A percentile compares a stretch with the other conserved stretches of the same genome.
Evolutionary conservation across 2,329 filamentous ascomycete genomes (phyloP).

Genomic region (Epichloe gansuensis): DNA sequence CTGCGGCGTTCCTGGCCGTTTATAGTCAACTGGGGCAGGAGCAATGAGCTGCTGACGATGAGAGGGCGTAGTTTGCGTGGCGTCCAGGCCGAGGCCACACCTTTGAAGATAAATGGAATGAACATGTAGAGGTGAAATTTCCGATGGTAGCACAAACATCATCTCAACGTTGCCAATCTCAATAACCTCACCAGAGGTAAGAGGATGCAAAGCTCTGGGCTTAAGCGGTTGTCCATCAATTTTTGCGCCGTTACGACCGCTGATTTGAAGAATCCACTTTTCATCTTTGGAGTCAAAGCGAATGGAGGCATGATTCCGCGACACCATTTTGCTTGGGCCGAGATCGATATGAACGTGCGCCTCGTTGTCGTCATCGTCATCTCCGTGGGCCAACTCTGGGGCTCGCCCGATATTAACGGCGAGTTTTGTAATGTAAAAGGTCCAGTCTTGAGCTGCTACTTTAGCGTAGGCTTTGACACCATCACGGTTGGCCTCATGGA

Average conservation of each 20-base stretch:
- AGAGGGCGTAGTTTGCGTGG: conserved; percentile 16
- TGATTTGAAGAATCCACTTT: conserved; percentile 74
- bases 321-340: conserved; percentile 70
- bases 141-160: conserved; percentile 91
- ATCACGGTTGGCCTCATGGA: conserved; percentile 47
- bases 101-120: conserved; percentile 57
- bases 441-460: conserved; percentile 71
- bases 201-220: conserved; percentile 47
- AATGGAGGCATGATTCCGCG: conserved; percentile 63
- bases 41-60: conserved; percentile 37
- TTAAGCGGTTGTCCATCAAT: conserved; percentile 64
- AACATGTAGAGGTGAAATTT: conserved; percentile 52
- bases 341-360: conserved; percentile 72
- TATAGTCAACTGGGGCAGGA: conserved; percentile 47
- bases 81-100: conserved; percentile 37
- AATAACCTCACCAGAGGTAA: conserved; percentile 80
- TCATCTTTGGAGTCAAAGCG: conserved; percentile 55
- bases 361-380: conserved; percentile 30
- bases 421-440: conserved; percentile 68
- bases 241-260: conserved; percentile 82
- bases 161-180: conserved; percentile 91
- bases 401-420: conserved; percentile 63
- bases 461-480: conserved; percentile 68
- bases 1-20: conserved; percentile 47
- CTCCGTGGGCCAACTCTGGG: conserved; percentile 33